These are phyloP conservation scores for Amauroascus niger DNA, from an alignment of 2,329 filamentous ascomycete genomes.

Conservation along the genomic window DNA sequence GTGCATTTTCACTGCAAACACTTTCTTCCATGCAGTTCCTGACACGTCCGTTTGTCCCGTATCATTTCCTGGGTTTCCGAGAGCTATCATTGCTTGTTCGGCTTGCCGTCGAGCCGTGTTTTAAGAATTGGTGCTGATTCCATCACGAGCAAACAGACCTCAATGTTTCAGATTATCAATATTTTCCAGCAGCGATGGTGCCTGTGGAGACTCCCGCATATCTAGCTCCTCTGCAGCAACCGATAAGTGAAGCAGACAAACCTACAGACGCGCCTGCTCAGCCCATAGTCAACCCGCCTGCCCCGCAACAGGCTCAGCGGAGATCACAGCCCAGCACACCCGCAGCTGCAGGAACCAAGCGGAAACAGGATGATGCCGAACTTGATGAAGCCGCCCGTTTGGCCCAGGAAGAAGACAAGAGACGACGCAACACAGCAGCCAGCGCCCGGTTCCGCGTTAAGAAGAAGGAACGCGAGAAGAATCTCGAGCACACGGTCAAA, in stretches of 20 bases:
- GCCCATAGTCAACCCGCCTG: not conserved
- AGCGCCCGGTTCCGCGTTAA: slow-evolving; percentile 84
- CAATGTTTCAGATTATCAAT: slow-evolving; percentile 16
- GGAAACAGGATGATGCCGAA: slow-evolving; percentile 30
- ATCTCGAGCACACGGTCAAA: slow-evolving; percentile 69
- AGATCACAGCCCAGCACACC: not conserved
- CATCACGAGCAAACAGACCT: slow-evolving; percentile 13
- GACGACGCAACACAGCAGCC: slow-evolving; percentile 77
- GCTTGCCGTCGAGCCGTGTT: too few relatives aligned
- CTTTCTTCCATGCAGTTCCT: not conserved
- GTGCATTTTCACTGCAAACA: too few relatives aligned
- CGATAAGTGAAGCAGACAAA: not conserved
- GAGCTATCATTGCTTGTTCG: too few relatives aligned
- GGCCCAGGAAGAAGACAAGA: slow-evolving; percentile 81
- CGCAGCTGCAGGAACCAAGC: slow-evolving; percentile 8
- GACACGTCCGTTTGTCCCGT: not conserved
- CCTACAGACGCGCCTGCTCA: not conserved
- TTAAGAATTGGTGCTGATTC: not conserved
- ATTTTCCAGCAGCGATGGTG: slow-evolving; percentile 12
- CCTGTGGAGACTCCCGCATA: slow-evolving; percentile 13
- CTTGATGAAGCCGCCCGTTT: slow-evolving; percentile 63
- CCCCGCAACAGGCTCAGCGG: slow-evolving; percentile 3
- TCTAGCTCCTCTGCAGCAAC: slow-evolving; percentile 1
- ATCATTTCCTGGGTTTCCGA: too few relatives aligned
- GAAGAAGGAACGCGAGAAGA: slow-evolving; percentile 91